A percentile compares a stretch with the other conserved stretches of the same genome.
phyloP scores from a whole-genome alignment of 257 asterid species.

The Lavandula angustifolia region DNA sequence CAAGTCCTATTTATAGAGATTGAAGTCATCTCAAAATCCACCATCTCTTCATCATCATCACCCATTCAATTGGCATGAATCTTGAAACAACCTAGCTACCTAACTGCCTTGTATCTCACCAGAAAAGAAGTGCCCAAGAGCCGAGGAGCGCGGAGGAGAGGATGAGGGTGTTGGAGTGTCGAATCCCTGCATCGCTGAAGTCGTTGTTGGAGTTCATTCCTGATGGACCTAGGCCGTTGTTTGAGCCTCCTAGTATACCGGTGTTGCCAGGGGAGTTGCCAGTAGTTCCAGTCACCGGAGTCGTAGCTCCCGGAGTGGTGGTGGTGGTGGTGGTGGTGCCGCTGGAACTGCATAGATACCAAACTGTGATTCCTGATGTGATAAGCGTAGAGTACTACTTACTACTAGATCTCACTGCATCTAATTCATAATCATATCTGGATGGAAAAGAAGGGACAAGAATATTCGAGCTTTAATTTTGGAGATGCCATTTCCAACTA shows the following conservation, averaged over 20 bases:
- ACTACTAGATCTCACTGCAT: too few relatives aligned
- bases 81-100: slow-evolving; percentile 21
- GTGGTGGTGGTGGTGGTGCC: too few relatives aligned
- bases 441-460: slow-evolving; percentile 21
- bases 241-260: slow-evolving; percentile 55
- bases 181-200: slow-evolving; percentile 38
- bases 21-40: slow-evolving; percentile 29
- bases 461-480: slow-evolving; percentile 23
- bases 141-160: slow-evolving; percentile 31
- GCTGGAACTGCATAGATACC: too few relatives aligned
- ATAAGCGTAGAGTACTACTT: too few relatives aligned
- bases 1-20: slow-evolving; percentile 23
- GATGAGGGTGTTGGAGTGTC: slow-evolving; percentile 20
- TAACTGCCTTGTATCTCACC: slow-evolving; percentile 31
- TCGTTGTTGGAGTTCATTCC: slow-evolving; percentile 48
- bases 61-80: slow-evolving; percentile 30
- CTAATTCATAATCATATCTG: too few relatives aligned
- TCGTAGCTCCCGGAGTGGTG: too few relatives aligned
- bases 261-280: too few relatives aligned
- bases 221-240: slow-evolving; percentile 58
- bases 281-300: too few relatives aligned
- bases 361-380: too few relatives aligned
- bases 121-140: slow-evolving; percentile 29
- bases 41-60: slow-evolving; percentile 19
- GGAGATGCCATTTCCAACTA: slow-evolving; percentile 16